Percentiles rank a stretch among this genome's conserved stretches.
These are phyloP conservation scores for Baudoinia panamericana DNA, from an alignment of 495 filamentous ascomycete genomes.

Conservation along the genomic window DNA sequence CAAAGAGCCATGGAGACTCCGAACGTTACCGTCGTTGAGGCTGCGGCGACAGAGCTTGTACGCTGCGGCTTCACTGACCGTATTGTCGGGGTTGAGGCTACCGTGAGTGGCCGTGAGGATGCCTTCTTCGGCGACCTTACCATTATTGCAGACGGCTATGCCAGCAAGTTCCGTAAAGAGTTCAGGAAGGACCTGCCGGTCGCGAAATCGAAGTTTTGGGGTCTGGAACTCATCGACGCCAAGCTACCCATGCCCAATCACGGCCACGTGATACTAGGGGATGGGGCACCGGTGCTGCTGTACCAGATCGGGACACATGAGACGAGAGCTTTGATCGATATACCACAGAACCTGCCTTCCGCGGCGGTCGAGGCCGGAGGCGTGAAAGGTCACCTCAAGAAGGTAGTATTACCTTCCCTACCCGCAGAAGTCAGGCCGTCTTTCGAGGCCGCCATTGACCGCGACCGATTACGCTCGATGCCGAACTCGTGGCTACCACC, in stretches of 20 bases:
- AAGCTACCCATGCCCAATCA: conserved; percentile 56
- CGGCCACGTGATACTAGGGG: conserved; percentile 79
- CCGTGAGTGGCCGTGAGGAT: conserved; percentile 48
- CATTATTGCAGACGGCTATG: conserved; percentile 85
- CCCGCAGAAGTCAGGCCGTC: conserved; percentile 59
- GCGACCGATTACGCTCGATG: conserved; percentile 66
- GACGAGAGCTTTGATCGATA: conserved; percentile 78
- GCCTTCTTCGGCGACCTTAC: conserved; percentile 75
- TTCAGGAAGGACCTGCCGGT: conserved; percentile 55
- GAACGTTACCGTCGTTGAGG: conserved; percentile 39
- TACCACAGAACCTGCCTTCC: conserved; percentile 66
- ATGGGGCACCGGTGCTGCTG: conserved; percentile 67
- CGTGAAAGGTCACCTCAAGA: conserved; percentile 65
- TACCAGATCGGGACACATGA: conserved; percentile 97
- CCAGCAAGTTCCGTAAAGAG: conserved; percentile 79
- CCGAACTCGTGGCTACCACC: conserved; percentile 87
- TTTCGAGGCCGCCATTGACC: conserved; percentile 62
- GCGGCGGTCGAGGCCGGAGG: conserved; percentile 60
- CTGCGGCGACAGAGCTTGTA: conserved; percentile 36
- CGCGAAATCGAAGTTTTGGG: conserved; percentile 75
- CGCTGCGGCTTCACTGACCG: conserved; percentile 30
- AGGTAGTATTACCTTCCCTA: conserved; percentile 63
- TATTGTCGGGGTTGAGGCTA: conserved; percentile 61
- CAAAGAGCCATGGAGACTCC: conserved; percentile 24
- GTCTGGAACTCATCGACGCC: conserved; percentile 79